Evolutionary conservation across 75 land plant genomes (phyloP).

Genomic region (Larix kaempferi): DNA sequence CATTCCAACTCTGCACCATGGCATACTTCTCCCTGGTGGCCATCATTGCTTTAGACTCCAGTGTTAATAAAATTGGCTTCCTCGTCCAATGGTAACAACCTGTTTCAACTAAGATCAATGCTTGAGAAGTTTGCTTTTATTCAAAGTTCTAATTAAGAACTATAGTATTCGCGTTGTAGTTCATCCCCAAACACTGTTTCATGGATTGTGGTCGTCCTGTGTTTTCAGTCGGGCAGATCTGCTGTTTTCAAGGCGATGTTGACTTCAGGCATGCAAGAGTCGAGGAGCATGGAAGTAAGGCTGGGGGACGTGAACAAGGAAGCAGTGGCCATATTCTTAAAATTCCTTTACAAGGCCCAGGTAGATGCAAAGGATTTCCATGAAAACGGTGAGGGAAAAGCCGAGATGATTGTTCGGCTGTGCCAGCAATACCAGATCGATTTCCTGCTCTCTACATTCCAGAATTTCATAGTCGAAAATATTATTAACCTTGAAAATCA

Average conservation of each 20-base stretch:
- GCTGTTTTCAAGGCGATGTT: constrained; percentile 4
- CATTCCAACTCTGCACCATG: too few species aligned
- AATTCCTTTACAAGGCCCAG: neutral
- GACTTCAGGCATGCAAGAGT: neutral
- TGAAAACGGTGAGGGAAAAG: neutral
- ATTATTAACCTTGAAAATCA: neutral
- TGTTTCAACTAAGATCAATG: too few species aligned
- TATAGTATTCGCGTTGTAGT: too few species aligned
- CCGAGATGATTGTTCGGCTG: constrained; percentile 1
- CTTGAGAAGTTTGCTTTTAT: too few species aligned
- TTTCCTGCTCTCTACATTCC: constrained; percentile 5
- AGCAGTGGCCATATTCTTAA: neutral
- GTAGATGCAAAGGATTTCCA: neutral
- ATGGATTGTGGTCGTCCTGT: neutral
- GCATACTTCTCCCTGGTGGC: too few species aligned
- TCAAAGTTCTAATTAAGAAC: too few species aligned
- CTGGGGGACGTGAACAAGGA: neutral
- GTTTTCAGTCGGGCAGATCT: neutral
- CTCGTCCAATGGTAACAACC: too few species aligned
- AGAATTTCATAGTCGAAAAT: constrained; percentile 2
- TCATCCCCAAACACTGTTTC: too few species aligned
- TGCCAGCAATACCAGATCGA: constrained; percentile 3
- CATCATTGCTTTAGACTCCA: too few species aligned
- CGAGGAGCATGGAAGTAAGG: neutral
- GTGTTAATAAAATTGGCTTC: too few species aligned